Conservation (phyloP, 108 stramenopile species). For the Cyclotella baltica region DNA sequence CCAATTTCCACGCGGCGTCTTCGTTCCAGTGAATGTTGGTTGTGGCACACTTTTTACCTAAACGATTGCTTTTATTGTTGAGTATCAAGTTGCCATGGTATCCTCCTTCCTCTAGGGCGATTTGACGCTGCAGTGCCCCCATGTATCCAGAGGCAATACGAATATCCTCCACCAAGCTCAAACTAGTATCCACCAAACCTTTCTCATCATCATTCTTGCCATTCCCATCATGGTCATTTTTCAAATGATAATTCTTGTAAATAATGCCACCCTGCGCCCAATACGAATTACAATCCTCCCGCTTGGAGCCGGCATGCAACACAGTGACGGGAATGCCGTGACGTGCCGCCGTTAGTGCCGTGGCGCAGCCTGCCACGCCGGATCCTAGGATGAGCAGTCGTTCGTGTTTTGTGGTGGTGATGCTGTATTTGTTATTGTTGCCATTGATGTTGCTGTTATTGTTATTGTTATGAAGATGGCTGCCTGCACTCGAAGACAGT, state of each 20-base stretch:
- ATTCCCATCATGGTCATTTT: not conserved
- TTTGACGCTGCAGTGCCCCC: not conserved
- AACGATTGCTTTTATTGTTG: not conserved
- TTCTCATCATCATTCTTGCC: conserved; percentile 27
- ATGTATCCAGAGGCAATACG: conserved; percentile 45
- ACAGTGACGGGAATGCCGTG: conserved; percentile 78
- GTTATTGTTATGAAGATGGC: not conserved
- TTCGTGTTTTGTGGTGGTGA: conserved; percentile 30
- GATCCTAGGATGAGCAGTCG: conserved; percentile 82
- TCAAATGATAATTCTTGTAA: conserved; percentile 73
- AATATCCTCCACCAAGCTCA: conserved; percentile 82
- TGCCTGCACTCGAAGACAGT: not conserved
- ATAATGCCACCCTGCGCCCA: conserved; percentile 99
- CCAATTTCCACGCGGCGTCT: conserved; percentile 87
- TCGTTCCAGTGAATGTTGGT: conserved; percentile 76
- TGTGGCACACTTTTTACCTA: conserved; percentile 16
- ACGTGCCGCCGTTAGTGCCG: conserved; percentile 79
- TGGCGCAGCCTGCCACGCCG: conserved; percentile 85
- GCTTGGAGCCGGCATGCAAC: conserved; percentile 69
- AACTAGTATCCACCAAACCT: conserved; percentile 70
- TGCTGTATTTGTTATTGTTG: conserved; percentile 25
- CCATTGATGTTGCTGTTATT: not conserved
- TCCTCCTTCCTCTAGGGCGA: conserved; percentile 25
- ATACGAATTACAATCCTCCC: conserved; percentile 92
- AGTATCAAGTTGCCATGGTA: conserved; percentile 7